Evolutionary conservation across 371 early-diverging fungal genomes (phyloP), one percentile per base, ranked within the genome.

Genomic region (Mortierella sp.): DNA sequence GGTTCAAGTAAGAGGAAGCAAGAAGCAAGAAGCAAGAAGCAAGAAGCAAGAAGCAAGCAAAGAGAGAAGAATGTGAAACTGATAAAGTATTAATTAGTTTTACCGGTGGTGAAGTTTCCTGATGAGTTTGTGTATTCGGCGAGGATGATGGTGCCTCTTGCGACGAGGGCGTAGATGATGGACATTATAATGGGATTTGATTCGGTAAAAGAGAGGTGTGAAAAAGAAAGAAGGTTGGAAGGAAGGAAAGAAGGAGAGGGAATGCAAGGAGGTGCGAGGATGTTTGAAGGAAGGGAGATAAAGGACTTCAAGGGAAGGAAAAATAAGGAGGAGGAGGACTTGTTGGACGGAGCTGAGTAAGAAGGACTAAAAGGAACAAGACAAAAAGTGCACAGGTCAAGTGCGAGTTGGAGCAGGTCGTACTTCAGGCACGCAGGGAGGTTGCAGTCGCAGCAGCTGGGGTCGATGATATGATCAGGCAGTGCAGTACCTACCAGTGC

Each of bases 71-170:
- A 56, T 10, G 56, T 56, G 56, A 56, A 56, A 56, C 56, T 56
- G 56, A 56, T 56, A 56, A 56, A 56, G 56, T 56, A n/a, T 56
- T 56, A 6, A 5, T 18, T 51, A 18, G 0, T 21, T 51, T 14
- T 79, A 85, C 86, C 82, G 10, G 79, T 78, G 8, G 91, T 90
- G 79, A 96, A 96, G 90, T 96, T 96, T 68, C 96, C 96, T 18
- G 93, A 91, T 16, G 94, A 94, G 72, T 91, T 91, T 63, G 96
- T 93, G 86, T 96, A 93, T 82, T 97, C 97, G 35, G 96, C 93
- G 35, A 97, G 90, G 74, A 96, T 92, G 55, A 91, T 87, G 70
- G 94, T 88, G 56, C 95, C 94, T 70, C 93, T 93, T 48, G 96
- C 93, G 71, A 95, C 94, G n/a, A 96, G 90, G 60, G 93, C 94